A percentile compares a stretch with the other conserved stretches of the same genome.
These are phyloP conservation scores for Meyerozyma carpophila DNA, from an alignment of 1,139 yeast species.

Conservation along the genomic window DNA sequence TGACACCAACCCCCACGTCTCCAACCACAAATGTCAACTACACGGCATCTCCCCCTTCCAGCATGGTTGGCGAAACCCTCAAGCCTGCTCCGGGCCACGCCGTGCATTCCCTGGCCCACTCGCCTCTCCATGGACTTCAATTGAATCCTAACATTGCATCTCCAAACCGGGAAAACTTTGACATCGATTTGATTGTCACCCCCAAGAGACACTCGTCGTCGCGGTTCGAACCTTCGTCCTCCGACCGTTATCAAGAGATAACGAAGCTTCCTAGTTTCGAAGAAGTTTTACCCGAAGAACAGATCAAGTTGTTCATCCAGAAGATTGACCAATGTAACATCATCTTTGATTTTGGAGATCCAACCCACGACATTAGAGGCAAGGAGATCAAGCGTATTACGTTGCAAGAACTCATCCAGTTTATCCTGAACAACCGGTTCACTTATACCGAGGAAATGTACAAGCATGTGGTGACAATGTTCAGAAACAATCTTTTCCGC, in stretches of 20 bases:
- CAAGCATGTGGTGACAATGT: conserved; percentile 83
- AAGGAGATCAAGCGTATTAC: conserved; percentile 87
- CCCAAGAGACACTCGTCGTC: conserved; percentile 95
- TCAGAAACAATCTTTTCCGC: conserved; percentile 80
- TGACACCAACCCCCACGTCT: conserved; percentile 14
- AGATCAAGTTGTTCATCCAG: conserved; percentile 73
- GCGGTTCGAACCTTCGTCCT: conserved; percentile 75
- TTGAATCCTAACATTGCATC: conserved; percentile 38
- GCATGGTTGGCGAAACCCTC: conserved; percentile 13
- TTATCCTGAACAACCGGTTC: conserved; percentile 75
- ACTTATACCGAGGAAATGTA: conserved; percentile 90
- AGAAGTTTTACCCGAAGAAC: conserved; percentile 85
- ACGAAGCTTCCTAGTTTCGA: conserved; percentile 83
- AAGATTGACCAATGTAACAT: conserved; percentile 93
- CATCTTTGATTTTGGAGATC: conserved; percentile 90
- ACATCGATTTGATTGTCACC: conserved; percentile 46
- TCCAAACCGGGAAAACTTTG: conserved; percentile 40
- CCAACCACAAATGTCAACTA: conserved; percentile 4
- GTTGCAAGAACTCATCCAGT: conserved; percentile 82
- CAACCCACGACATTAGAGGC: conserved; percentile 86
- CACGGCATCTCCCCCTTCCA: conserved; percentile 7
- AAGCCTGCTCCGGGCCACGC: conserved; percentile 10
- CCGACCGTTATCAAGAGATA: conserved; percentile 60
- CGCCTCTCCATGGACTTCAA: conserved; percentile 25
- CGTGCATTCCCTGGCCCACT: conserved; percentile 21